phyloP scores from a whole-genome alignment of 345 rosid species.

The Hibiscus trionum region DNA sequence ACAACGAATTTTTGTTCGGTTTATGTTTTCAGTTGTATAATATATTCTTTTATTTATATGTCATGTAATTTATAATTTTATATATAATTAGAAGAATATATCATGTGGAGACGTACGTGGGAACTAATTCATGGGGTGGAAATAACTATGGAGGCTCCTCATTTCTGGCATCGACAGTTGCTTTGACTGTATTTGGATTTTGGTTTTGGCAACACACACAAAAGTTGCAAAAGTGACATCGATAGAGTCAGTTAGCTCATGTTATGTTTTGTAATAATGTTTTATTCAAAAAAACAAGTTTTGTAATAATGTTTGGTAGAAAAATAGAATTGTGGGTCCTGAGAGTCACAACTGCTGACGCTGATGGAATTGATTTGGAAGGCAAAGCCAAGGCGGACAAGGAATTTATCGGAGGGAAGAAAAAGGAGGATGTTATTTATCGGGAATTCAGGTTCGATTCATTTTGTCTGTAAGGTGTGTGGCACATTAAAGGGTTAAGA shows the following conservation, averaged over 20 bases:
- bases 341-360: too few relatives aligned
- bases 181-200: background rate
- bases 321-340: too few relatives aligned
- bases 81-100: background rate
- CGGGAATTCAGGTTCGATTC: too few relatives aligned
- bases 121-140: background rate
- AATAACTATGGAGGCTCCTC: background rate
- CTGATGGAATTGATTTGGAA: too few relatives aligned
- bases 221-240: background rate
- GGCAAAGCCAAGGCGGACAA: too few relatives aligned
- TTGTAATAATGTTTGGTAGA: background rate
- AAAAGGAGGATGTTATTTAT: too few relatives aligned
- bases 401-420: too few relatives aligned
- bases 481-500: too few relatives aligned
- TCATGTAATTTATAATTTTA: background rate
- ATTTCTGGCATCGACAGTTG: background rate
- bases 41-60: background rate
- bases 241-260: background rate
- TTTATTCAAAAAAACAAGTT: background rate
- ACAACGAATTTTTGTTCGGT: background rate
- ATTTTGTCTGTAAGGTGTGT: too few relatives aligned
- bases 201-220: background rate
- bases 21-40: background rate
- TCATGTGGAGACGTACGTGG: background rate
- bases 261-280: background rate